Base-by-base conservation (phyloP, 179 eudicot species). In the Beta macrorhiza region DNA sequence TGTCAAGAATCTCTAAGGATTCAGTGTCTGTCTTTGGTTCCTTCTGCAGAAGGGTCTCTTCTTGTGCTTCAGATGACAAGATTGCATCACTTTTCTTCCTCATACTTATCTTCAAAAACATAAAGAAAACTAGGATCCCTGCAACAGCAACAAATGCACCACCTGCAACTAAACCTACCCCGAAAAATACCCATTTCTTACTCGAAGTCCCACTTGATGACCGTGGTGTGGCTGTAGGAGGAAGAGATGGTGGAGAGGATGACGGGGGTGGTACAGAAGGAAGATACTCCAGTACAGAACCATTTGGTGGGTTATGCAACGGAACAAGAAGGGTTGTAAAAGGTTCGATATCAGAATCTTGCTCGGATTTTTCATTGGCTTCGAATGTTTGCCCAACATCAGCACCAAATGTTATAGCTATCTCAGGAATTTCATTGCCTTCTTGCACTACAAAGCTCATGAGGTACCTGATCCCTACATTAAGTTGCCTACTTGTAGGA, bases 311-410 rank as follows among this genome's bases (percentile, higher is more conserved):
- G 22, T 64, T 56, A 25, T 79, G 79, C 5, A 91, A 87, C 5
- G 94, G 94, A 68, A 91, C 81, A 8, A 91, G 82, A 20, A 91
- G 85, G 5, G 90, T 90, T 7, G 92, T 90, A 19, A 77, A 82
- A 12, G 93, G 91, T 25, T 78, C 77, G 55, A 93, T 89, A 13
- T 20, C 58, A 8, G 58, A 5, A 47, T 90, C 80, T 58, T 84
- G 74, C 56, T 74, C 81, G 0, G 86, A 62, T 75, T 77, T 82
- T 75, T 84, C 79, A 63, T 93, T 93, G 11, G 93, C 95, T 57
- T 84, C 85, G 0, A 82, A 58, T 13, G 90, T 78, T 64, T 76
- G 85, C 53, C 67, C 79, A 75, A 74, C 76, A 80, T 78, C 79
- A 13, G 84, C 88, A 52, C 89, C 87, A 75, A 91, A 90, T 61